Evolutionary conservation across 345 rosid species (phyloP).

Genomic region (Ceriops zippeliana): DNA sequence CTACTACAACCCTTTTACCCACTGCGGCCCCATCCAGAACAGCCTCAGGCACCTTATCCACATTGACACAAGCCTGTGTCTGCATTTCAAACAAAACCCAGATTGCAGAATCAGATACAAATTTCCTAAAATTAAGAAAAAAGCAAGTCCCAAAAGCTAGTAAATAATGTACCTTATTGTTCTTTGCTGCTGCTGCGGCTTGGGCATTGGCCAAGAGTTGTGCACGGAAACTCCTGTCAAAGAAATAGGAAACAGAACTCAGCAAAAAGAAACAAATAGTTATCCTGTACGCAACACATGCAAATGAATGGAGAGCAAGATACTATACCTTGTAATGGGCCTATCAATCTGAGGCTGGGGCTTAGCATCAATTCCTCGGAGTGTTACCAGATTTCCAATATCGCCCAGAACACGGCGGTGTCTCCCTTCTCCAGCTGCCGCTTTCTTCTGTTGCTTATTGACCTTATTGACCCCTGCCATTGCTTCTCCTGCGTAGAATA

Average conservation of each 20-base stretch:
- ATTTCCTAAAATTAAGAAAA: background rate
- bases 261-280: background rate
- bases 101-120: background rate
- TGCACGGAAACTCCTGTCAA: conserved; percentile 62
- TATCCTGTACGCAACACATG: background rate
- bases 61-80: conserved; percentile 46
- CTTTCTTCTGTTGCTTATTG: conserved; percentile 45
- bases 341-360: conserved; percentile 47
- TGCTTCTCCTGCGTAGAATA: conserved; percentile 40
- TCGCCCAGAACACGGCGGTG: conserved; percentile 81
- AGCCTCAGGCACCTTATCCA: conserved; percentile 32
- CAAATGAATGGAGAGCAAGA: background rate
- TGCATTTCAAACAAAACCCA: conserved; percentile 19
- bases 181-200: conserved; percentile 56
- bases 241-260: conserved; percentile 10
- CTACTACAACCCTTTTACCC: conserved; percentile 22
- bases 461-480: conserved; percentile 27
- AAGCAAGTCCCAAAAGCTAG: background rate
- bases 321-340: conserved; percentile 78
- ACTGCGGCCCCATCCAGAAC: conserved; percentile 27
- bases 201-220: conserved; percentile 86
- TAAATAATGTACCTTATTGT: conserved; percentile 45
- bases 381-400: conserved; percentile 70
- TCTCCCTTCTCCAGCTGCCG: conserved; percentile 46
- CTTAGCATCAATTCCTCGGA: conserved; percentile 46